A percentile compares a stretch with the other conserved stretches of the same genome.
Evolutionary conservation across 176 grass and related monocot species (phyloP).

Genomic region (Alloteropsis semialata): DNA sequence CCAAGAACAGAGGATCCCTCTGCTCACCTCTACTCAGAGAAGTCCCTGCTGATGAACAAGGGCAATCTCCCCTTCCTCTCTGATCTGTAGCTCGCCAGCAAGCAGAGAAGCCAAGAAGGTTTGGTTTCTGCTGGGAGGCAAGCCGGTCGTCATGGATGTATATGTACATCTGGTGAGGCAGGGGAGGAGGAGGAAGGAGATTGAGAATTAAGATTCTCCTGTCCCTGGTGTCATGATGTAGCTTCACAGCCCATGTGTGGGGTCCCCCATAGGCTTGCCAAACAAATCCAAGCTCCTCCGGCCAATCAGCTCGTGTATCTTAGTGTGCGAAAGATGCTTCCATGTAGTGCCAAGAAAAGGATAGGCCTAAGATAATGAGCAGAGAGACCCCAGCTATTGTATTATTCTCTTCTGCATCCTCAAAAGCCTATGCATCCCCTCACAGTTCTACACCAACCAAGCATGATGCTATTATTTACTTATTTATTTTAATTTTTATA

Average conservation of each 20-base stretch:
- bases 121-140: constrained; percentile 29
- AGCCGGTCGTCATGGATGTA: constrained; percentile 12
- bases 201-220: constrained; percentile 47
- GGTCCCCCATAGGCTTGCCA: constrained; percentile 41
- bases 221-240: constrained; percentile 32
- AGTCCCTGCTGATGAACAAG: not conserved
- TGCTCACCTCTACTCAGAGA: constrained; percentile 26
- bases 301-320: constrained; percentile 55
- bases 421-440: constrained; percentile 27
- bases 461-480: not conserved
- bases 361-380: constrained; percentile 50
- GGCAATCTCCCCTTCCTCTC: not conserved
- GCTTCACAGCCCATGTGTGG: constrained; percentile 48
- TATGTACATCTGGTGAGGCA: constrained; percentile 21
- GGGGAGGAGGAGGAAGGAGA: constrained; percentile 18
- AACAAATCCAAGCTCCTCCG: constrained; percentile 57
- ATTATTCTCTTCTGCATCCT: constrained; percentile 25
- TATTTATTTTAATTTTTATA: not conserved
- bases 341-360: constrained; percentile 52
- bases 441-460: not conserved
- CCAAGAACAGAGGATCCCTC: not conserved
- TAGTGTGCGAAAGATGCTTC: constrained; percentile 52
- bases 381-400: constrained; percentile 34
- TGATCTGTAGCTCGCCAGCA: not conserved
- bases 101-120: not conserved